Conservation (phyloP, 164 flowering plant genomes). For the Pachysandra terminalis region DNA sequence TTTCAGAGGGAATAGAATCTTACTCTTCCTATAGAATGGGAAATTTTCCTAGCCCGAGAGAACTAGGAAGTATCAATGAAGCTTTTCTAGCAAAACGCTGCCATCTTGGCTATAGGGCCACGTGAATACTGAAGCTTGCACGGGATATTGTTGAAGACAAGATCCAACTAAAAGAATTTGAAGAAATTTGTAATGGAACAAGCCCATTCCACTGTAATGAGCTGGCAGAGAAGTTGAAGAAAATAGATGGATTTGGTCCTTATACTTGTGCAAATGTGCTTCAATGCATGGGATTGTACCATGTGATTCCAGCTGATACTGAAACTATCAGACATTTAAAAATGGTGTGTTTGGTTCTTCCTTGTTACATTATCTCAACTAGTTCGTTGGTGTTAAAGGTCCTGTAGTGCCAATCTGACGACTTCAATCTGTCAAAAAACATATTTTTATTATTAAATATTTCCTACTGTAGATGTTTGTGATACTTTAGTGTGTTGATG, state of each 20-base stretch:
- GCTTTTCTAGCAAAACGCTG: conserved; percentile 38
- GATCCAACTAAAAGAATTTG: conserved; percentile 32
- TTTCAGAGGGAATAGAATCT: not conserved
- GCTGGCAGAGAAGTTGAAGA: conserved; percentile 30
- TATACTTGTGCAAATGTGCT: conserved; percentile 57
- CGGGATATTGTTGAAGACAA: conserved; percentile 32
- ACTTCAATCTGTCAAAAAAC: too few species aligned
- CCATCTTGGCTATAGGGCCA: conserved; percentile 56
- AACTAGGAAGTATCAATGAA: conserved; percentile 43
- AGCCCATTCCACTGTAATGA: conserved; percentile 26
- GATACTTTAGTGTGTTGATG: conserved; percentile 3
- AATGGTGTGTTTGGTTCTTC: conserved; percentile 29
- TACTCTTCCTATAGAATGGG: conserved; percentile 19
- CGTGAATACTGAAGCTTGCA: conserved; percentile 47
- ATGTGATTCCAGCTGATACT: conserved; percentile 49
- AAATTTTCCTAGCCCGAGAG: conserved; percentile 50
- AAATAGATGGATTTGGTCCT: conserved; percentile 55
- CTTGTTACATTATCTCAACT: too few species aligned
- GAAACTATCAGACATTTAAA: conserved; percentile 64
- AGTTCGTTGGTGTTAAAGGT: too few species aligned
- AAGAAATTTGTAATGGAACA: conserved; percentile 18
- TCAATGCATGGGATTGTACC: conserved; percentile 65
- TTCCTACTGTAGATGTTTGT: not conserved
- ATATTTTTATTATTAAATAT: not conserved
- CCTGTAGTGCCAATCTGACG: too few species aligned